Base-by-base conservation (phyloP, 352 stramenopile species). In the Phytophthora agathidicida region DNA sequence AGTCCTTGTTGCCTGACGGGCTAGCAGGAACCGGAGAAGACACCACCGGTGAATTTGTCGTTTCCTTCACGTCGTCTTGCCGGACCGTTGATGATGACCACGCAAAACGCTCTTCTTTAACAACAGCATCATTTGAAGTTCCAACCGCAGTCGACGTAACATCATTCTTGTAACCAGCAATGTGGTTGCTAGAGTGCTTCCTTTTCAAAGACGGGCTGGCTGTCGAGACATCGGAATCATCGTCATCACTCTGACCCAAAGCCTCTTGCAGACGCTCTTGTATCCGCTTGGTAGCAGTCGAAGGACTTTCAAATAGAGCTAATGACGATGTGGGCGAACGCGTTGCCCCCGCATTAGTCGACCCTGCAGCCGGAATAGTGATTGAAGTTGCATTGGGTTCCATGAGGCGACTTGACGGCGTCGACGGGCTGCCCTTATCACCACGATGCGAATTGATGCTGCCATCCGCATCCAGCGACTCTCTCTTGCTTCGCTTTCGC, bases 241-340 rank as follows among this genome's bases (percentile, higher is more conserved):
- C 76, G 3, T 87, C 77, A 37, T 87, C 77, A 19, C 77, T 87
- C 39, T 82, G 61, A 0, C 75, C 75, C 14, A 85, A 62, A 14
- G 60, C 77, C 31, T 87, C 77, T 9, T 77, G 64, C 19, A 85
- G 45, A 27, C 77, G 72, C 52, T 80, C 58, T 48, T 87, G 77
- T 41, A 78, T 82, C 37, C 68, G 52, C 43, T 77, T 74, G n/a
- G 66, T 60, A n/a, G 68, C 66, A 16, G 65, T 75, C 32, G 62
- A 60, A 19, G 74, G 73, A 26, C 73, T 86, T 41, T 86, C 73
- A 46, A 82, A 82, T 6, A 78, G 4, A 3, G 50, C 46, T 3
- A 64, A 56, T 5, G 65, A 61, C 2, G 59, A 50, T 4, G 53
- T 49, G 26, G 50, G 55, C 9, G 66, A 63, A 0, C 39, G 48